phyloP scores from a whole-genome alignment of 371 early-diverging fungal genomes.

The Gilbertella persicaria region DNA sequence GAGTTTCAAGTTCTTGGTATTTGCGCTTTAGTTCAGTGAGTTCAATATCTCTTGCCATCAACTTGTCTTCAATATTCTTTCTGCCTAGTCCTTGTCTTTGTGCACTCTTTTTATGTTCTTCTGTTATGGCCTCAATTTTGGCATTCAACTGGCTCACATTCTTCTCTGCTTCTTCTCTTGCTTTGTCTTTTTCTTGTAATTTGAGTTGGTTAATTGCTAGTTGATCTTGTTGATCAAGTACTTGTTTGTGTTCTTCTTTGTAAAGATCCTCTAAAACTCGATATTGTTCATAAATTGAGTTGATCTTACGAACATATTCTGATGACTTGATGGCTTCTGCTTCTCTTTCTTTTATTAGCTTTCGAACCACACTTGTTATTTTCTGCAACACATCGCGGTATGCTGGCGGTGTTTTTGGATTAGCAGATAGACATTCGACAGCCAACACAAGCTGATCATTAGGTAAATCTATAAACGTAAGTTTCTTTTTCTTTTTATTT shows the following conservation, averaged over 20 bases:
- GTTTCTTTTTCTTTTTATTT: too few relatives aligned
- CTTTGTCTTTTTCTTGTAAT: neutral
- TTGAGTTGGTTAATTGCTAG: neutral
- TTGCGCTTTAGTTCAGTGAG: neutral
- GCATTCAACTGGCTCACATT: neutral
- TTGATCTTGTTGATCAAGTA: neutral
- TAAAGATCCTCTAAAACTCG: neutral
- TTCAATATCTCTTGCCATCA: neutral
- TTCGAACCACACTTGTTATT: neutral
- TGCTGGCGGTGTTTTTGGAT: neutral
- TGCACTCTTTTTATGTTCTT: neutral
- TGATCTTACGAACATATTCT: neutral
- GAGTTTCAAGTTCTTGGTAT: neutral
- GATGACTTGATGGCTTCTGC: neutral
- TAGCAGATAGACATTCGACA: neutral
- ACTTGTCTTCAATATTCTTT: neutral
- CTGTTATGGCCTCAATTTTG: neutral
- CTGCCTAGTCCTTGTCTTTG: neutral
- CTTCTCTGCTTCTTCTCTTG: neutral
- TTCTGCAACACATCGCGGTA: neutral
- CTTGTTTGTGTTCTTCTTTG: neutral
- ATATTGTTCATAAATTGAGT: neutral
- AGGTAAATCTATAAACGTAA: neutral
- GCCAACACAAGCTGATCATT: neutral
- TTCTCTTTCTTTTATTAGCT: neutral